Evolutionary conservation across 2,329 filamentous ascomycete species (phyloP), one percentile per base, ranked within the genome.

Genomic region (Madurella fahalii): DNA sequence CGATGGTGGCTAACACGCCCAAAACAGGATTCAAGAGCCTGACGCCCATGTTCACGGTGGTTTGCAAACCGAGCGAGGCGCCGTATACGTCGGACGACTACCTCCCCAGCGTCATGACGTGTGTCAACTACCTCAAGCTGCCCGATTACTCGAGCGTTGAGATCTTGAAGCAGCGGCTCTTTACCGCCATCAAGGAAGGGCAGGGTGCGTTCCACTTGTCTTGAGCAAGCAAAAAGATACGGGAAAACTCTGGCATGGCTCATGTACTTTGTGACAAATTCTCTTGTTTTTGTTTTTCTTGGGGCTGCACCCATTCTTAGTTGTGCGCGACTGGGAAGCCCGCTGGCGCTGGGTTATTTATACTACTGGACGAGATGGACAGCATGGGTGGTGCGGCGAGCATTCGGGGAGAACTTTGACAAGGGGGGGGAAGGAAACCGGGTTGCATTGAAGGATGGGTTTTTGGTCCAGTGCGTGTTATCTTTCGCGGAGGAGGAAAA

Each of bases 31-130:
- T 99, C 82, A 96, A 95, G 76, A 89, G 86, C 70, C 83, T 99
- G 58, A 97, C 91, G 2, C 94, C 94, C 17, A 96, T 97, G 86
- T 97, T 99, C 69, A 99, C 94, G 2, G 94, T 99, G 59, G 94
- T 99, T 42, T 97, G 94, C 80, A 96, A 96, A 72, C 93, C 93
- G n/a, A 95, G 90, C 71, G 94, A 99, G 68, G 85, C 90, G 15
- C 94, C 94, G 1, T 94, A 92, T 70, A 87, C 86, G 3, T 93
- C 93, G 4, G 94, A 99, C 67, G 94, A 99, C 74, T 99, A 97
- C 67, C 81, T 99, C n/a, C 94, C 95, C 12, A 97, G 92, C 69
- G 95, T 99, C 70, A 99, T 99, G 95, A 99, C 95, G 11, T 99
- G 95, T 70, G 94, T 96, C 72, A 99, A 99, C 72, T 99, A 99